Conservation (phyloP, 2,329 filamentous ascomycete species). For the Domatiomyces catenatus region DNA sequence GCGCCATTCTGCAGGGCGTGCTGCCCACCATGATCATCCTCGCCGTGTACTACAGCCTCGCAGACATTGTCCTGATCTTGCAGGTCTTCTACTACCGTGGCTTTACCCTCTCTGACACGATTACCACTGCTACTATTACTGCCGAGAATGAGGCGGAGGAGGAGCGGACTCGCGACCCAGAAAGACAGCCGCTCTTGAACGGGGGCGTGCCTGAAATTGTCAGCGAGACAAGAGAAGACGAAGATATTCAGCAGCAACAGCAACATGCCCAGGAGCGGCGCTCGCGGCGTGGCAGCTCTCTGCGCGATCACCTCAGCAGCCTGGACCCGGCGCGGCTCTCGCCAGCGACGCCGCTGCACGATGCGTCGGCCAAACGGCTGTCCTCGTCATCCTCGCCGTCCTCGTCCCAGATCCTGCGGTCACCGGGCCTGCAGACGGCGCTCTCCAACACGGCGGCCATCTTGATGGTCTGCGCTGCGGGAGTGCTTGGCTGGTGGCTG, state of each 20-base stretch:
- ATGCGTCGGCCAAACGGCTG: slow-evolving; percentile 26
- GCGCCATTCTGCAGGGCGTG: slow-evolving; percentile 80
- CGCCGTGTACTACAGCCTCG: slow-evolving; percentile 86
- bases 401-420: slow-evolving; percentile 21
- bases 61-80: slow-evolving; percentile 69
- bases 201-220: neutral
- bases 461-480: slow-evolving; percentile 67
- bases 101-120: slow-evolving; percentile 36
- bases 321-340: slow-evolving; percentile 57
- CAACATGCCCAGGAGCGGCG: neutral
- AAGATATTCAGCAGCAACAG: neutral
- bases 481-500: slow-evolving; percentile 74
- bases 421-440: slow-evolving; percentile 33
- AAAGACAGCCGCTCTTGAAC: neutral
- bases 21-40: slow-evolving; percentile 90
- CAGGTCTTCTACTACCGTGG: slow-evolving; percentile 96
- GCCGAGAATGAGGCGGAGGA: slow-evolving; percentile 9
- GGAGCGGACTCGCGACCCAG: neutral
- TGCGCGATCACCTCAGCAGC: slow-evolving; percentile 15
- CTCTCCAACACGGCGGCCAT: slow-evolving; percentile 63
- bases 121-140: neutral
- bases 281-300: slow-evolving; percentile 1
- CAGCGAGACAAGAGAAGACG: slow-evolving; percentile 7
- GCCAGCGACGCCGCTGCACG: slow-evolving; percentile 64
- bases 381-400: slow-evolving; percentile 17